Conservation (phyloP, 1,284 basidiomycete genomes). For the Jaminaea rosea region DNA sequence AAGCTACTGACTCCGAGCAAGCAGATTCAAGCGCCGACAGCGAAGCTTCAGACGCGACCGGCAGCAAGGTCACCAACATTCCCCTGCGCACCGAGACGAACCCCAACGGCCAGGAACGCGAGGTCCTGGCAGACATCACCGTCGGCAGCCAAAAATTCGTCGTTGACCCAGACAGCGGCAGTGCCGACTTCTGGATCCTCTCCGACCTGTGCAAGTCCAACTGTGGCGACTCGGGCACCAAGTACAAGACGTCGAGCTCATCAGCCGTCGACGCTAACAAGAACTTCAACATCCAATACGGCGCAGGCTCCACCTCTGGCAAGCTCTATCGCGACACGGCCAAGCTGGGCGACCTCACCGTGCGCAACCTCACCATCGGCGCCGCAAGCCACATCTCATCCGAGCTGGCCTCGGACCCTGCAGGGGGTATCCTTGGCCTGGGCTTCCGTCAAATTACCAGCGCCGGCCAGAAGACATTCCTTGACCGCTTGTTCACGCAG, state of each 20-base stretch:
- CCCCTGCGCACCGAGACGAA: constrained; percentile 1
- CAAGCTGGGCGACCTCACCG: background rate
- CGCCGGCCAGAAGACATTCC: constrained; percentile 1
- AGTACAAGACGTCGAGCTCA: constrained; percentile 1
- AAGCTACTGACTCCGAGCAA: background rate
- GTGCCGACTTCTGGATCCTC: constrained; percentile 5
- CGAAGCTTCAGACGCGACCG: background rate
- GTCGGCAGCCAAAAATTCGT: constrained; percentile 1
- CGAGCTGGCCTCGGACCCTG: constrained; percentile 4
- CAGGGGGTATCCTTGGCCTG: constrained; percentile 9
- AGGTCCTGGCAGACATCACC: constrained; percentile 1
- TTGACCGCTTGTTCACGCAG: constrained; percentile 1
- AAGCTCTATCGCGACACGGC: constrained; percentile 2
- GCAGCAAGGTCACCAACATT: background rate
- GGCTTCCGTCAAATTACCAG: constrained; percentile 2
- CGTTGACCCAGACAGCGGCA: constrained; percentile 4
- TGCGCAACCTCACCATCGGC: constrained; percentile 3
- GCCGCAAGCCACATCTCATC: constrained; percentile 1
- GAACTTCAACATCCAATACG: constrained; percentile 8
- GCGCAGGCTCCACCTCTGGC: constrained; percentile 5
- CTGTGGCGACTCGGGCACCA: background rate
- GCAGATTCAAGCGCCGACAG: too few species aligned
- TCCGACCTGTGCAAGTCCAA: background rate
- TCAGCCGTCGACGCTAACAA: background rate
- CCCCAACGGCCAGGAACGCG: background rate